Conservation (phyloP, 352 stramenopile species). For the Globisporangium orthogonon region DNA sequence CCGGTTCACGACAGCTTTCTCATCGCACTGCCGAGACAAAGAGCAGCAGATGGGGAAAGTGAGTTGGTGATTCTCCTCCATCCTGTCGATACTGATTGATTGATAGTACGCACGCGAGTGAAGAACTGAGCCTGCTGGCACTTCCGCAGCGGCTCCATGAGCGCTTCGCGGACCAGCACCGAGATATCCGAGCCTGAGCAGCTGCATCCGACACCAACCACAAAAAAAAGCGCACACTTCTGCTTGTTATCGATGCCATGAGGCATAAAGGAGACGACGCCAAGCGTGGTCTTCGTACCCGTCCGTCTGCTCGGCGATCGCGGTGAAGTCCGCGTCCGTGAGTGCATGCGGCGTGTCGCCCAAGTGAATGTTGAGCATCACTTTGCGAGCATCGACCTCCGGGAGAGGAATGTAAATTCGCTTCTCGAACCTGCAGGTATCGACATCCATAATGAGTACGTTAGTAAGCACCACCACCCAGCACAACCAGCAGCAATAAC, state of each 20-base stretch:
- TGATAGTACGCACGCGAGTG: conserved; percentile 31
- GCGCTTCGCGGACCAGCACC: conserved; percentile 93
- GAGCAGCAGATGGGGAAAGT: background rate
- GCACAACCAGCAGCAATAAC: background rate
- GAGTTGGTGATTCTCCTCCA: background rate
- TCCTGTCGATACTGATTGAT: background rate
- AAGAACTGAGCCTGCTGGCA: conserved; percentile 97
- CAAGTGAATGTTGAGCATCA: conserved; percentile 97
- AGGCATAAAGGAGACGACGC: background rate
- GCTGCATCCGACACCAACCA: conserved; percentile 15
- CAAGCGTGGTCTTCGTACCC: conserved; percentile 42
- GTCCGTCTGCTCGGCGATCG: conserved; percentile 90
- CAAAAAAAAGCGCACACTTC: background rate
- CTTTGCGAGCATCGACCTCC: conserved; percentile 84
- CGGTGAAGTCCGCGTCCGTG: conserved; percentile 91
- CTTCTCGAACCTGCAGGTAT: conserved; percentile 93
- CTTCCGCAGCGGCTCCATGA: conserved; percentile 96
- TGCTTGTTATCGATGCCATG: background rate
- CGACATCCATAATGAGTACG: background rate
- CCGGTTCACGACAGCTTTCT: conserved; percentile 47
- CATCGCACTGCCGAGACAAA: conserved; percentile 51
- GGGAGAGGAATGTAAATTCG: conserved; percentile 98
- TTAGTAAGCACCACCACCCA: background rate
- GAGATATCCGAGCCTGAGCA: conserved; percentile 96
- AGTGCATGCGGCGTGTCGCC: conserved; percentile 95